Percentiles rank a stretch among this genome's conserved stretches.
Evolutionary conservation across 257 asterid genomes (phyloP).

Genomic region (Solanum sparsipilum): DNA sequence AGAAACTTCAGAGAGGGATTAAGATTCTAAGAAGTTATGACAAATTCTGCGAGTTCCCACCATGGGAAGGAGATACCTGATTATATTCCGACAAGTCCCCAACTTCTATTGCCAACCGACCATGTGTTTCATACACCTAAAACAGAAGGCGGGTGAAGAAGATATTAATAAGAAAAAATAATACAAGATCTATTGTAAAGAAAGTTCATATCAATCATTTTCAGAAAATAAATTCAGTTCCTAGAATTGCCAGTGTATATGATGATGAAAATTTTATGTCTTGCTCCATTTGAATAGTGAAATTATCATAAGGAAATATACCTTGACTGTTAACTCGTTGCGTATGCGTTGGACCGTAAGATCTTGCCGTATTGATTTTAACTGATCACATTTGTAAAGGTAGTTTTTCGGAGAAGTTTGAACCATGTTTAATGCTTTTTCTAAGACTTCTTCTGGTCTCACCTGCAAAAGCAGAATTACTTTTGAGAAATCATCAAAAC

Average conservation of each 20-base stretch:
- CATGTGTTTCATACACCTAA: constrained; percentile 98
- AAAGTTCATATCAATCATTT: not conserved
- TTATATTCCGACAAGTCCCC: constrained; percentile 92
- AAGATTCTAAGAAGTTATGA: not conserved
- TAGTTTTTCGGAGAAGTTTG: constrained; percentile 78
- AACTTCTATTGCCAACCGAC: constrained; percentile 84
- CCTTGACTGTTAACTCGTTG: constrained; percentile 91
- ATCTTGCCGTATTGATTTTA: constrained; percentile 98
- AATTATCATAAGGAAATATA: constrained; percentile 12
- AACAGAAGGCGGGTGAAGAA: constrained; percentile 11
- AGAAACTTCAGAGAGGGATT: not conserved
- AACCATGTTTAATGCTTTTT: constrained; percentile 83
- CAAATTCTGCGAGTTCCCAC: not conserved
- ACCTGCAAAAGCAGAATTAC: constrained; percentile 49
- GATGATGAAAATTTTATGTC: not conserved
- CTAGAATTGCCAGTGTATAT: not conserved
- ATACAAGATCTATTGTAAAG: not conserved
- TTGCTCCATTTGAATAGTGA: not conserved
- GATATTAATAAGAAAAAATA: not conserved
- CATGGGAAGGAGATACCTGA: constrained; percentile 48
- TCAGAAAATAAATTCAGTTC: not conserved
- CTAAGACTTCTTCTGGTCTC: constrained; percentile 95
- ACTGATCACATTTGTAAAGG: constrained; percentile 90
- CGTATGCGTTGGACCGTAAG: constrained; percentile 92
- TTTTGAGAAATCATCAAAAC: constrained; percentile 6